Conservation (phyloP, 2,329 filamentous ascomycete genomes). For the Penicillium sp. region DNA sequence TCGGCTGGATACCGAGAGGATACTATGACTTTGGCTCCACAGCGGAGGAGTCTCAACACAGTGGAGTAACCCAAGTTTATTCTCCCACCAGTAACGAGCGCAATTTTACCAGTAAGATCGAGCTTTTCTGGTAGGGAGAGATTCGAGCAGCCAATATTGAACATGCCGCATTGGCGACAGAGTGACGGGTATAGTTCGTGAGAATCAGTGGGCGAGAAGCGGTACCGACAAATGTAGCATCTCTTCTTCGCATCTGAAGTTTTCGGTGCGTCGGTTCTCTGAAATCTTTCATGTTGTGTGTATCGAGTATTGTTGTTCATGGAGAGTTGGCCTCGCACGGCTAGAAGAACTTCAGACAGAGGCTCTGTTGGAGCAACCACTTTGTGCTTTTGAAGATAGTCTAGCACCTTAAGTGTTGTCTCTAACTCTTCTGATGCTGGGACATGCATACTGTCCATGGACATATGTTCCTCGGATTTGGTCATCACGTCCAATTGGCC, state of each 20-base stretch:
- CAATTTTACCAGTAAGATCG: constrained; percentile 26
- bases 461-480: neutral
- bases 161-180: constrained; percentile 37
- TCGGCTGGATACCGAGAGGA: constrained; percentile 40
- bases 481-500: constrained; percentile 13
- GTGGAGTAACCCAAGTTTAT: constrained; percentile 39
- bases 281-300: neutral
- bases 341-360: constrained; percentile 10
- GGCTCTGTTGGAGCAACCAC: constrained; percentile 8
- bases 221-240: constrained; percentile 39
- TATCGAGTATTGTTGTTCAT: constrained; percentile 8
- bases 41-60: constrained; percentile 36
- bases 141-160: constrained; percentile 34
- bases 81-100: constrained; percentile 39
- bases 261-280: neutral
- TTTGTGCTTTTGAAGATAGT: constrained; percentile 19
- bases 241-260: neutral
- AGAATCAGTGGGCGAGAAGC: constrained; percentile 12
- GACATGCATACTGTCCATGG: constrained; percentile 3
- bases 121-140: constrained; percentile 33
- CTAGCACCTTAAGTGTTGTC: constrained; percentile 20
- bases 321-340: constrained; percentile 10
- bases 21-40: constrained; percentile 38
- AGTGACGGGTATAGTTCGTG: constrained; percentile 32
- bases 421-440: constrained; percentile 17